phyloP scores from a whole-genome alignment of 108 stramenopile genomes.

The Cyclotella distinguenda region DNA sequence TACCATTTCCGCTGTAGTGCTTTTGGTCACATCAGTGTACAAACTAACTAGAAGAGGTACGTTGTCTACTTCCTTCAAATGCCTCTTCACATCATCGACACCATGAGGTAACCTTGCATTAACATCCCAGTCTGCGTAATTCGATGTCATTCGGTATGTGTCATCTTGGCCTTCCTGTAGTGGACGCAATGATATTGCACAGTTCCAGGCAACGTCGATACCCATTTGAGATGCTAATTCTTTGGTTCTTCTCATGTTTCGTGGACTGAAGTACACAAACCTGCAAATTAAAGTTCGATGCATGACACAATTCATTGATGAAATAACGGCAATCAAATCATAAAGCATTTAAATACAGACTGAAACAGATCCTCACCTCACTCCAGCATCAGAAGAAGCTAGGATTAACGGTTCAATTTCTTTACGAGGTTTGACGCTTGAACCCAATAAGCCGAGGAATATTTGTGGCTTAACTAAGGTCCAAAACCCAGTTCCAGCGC shows the following conservation, averaged over 20 bases:
- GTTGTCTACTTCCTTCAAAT: constrained; percentile 92
- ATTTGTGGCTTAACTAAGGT: constrained; percentile 81
- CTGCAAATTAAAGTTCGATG: neutral
- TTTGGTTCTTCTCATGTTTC: constrained; percentile 98
- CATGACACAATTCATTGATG: too few relatives aligned
- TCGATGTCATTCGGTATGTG: constrained; percentile 85
- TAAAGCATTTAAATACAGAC: too few relatives aligned
- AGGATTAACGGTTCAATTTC: constrained; percentile 86
- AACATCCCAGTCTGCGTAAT: constrained; percentile 97
- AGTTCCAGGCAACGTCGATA: constrained; percentile 96
- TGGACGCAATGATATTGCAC: constrained; percentile 89
- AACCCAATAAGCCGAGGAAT: constrained; percentile 94
- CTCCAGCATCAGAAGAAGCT: constrained; percentile 84
- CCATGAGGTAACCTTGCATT: constrained; percentile 95
- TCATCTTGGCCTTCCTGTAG: constrained; percentile 80
- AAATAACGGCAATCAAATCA: too few relatives aligned
- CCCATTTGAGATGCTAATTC: constrained; percentile 93
- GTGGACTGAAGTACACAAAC: constrained; percentile 91
- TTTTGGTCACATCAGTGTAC: constrained; percentile 94
- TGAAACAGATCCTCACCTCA: constrained; percentile 85
- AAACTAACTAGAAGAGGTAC: constrained; percentile 94
- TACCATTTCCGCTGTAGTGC: constrained; percentile 88
- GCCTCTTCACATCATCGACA: constrained; percentile 80
- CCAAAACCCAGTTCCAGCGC: constrained; percentile 53
- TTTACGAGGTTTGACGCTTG: constrained; percentile 81